These are phyloP conservation scores for Choiromyces venosus DNA, from an alignment of 495 filamentous ascomycete species.

Conservation along the genomic window DNA sequence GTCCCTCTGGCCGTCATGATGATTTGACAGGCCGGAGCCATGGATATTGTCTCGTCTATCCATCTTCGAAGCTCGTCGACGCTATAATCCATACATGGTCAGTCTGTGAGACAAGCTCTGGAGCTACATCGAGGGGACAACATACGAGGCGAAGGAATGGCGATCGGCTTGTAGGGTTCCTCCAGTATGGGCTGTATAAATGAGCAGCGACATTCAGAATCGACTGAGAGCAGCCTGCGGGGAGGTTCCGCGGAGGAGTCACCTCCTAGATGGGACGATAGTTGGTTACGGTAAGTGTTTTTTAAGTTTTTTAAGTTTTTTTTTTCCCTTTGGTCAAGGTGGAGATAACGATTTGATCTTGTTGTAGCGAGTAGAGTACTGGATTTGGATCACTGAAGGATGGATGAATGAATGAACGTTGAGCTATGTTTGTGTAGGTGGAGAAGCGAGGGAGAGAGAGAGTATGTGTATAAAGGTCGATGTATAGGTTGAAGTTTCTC, in stretches of 20 bases:
- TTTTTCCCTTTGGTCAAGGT: background rate
- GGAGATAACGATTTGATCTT: background rate
- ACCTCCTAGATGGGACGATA: background rate
- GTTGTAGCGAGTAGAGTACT: background rate
- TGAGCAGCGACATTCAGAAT: conserved; percentile 57
- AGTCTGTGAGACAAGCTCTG: conserved; percentile 13
- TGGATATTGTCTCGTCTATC: conserved; percentile 56
- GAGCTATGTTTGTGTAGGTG: background rate
- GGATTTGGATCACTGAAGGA: background rate
- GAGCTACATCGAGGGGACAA: conserved; percentile 20
- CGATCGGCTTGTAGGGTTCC: conserved; percentile 58
- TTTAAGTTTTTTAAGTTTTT: background rate
- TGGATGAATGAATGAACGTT: background rate
- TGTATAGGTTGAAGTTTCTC: conserved; percentile 1
- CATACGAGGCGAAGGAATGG: conserved; percentile 56
- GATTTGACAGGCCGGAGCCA: conserved; percentile 59
- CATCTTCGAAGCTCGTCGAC: conserved; percentile 62
- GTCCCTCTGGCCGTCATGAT: conserved; percentile 65
- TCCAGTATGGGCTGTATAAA: conserved; percentile 65
- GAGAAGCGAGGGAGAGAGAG: background rate
- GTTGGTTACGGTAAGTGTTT: background rate
- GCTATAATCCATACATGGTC: conserved; percentile 41
- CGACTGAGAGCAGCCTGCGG: conserved; percentile 2
- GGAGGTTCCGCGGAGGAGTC: conserved; percentile 4
- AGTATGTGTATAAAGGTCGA: background rate